Conservation (phyloP, 208 protist genomes). For the Acanthamoeba culbertsoni region DNA sequence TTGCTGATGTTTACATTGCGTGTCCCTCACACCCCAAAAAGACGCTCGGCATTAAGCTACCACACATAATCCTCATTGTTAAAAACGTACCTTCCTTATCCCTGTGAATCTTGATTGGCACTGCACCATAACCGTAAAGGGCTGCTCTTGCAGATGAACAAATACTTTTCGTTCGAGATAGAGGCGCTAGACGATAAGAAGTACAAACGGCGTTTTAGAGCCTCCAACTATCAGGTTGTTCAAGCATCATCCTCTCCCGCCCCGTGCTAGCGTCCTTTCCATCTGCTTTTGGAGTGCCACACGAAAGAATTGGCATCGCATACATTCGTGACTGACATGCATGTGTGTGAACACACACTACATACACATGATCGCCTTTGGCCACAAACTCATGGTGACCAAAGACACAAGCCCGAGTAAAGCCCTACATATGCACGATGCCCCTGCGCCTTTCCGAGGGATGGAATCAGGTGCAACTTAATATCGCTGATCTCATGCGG, state of each 20-base stretch:
- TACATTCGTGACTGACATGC: not conserved
- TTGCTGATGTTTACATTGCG: conserved; percentile 97
- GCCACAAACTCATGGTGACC: not conserved
- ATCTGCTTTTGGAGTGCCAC: too few relatives aligned
- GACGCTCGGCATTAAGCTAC: conserved; percentile 99
- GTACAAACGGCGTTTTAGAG: conserved; percentile 96
- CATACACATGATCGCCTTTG: too few relatives aligned
- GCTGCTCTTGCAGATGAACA: conserved; percentile 84
- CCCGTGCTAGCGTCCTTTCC: not conserved
- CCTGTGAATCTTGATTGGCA: not conserved
- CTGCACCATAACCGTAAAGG: not conserved
- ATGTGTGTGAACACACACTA: not conserved
- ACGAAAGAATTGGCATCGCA: too few relatives aligned
- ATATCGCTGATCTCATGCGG: conserved; percentile 98
- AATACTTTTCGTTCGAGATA: conserved; percentile 99
- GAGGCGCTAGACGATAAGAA: conserved; percentile 99
- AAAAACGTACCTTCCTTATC: conserved; percentile 90
- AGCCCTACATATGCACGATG: conserved; percentile 99
- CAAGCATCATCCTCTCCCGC: not conserved
- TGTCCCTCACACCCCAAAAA: conserved; percentile 95
- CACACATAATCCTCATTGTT: conserved; percentile 99
- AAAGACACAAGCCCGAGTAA: conserved; percentile 96
- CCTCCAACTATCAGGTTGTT: conserved; percentile 96
- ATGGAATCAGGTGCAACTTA: conserved; percentile 99
- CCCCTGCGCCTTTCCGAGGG: conserved; percentile 98